Conservation (phyloP, 352 stramenopile genomes). For the Blastocystis hominis region DNA sequence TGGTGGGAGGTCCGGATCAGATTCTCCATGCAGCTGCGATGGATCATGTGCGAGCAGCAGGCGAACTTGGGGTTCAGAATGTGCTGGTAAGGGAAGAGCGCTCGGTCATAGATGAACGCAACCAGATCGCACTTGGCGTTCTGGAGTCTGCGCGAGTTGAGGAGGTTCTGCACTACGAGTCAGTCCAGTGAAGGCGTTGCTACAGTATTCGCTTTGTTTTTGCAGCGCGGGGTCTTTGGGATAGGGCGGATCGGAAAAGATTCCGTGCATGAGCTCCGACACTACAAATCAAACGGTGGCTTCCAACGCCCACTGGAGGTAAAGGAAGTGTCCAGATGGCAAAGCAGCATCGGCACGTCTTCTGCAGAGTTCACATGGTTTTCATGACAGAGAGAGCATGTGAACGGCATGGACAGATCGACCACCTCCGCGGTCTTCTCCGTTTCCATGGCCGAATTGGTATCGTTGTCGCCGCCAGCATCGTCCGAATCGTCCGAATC, state of each 20-base stretch:
- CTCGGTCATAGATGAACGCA: background rate
- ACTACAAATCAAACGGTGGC: background rate
- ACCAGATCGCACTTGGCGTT: background rate
- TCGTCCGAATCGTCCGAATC: background rate
- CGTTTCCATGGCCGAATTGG: background rate
- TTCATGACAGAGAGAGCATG: background rate
- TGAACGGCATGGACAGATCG: background rate
- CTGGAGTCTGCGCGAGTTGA: background rate
- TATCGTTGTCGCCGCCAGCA: no score
- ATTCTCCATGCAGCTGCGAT: background rate
- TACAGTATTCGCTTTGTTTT: background rate
- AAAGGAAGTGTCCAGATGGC: background rate
- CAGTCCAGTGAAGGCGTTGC: background rate
- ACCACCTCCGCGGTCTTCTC: background rate
- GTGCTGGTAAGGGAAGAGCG: background rate
- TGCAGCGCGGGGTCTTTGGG: background rate
- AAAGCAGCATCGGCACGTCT: background rate
- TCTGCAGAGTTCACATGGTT: background rate
- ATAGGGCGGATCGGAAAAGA: background rate
- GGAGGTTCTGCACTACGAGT: background rate
- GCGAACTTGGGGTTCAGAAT: background rate
- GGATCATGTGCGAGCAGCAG: constrained; percentile 15
- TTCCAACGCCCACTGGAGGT: background rate
- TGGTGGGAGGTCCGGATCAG: background rate
- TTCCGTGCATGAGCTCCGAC: background rate